Evolutionary conservation across 2,329 filamentous ascomycete species (phyloP).

Genomic region (Aureobasidium subglaciale): DNA sequence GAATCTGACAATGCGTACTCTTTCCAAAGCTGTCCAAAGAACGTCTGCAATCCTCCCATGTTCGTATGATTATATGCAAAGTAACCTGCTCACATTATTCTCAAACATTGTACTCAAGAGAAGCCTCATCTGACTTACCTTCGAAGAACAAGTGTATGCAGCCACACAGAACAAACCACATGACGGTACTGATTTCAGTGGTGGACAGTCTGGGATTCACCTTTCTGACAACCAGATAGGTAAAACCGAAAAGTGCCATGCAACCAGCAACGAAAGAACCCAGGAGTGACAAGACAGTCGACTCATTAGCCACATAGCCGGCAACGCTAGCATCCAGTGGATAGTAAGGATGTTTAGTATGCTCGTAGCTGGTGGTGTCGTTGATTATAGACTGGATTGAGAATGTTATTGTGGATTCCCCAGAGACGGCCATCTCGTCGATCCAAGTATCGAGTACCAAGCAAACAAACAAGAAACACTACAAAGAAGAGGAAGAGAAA

Average conservation of each 20-base stretch:
- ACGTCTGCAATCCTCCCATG: conserved; percentile 60
- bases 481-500: not conserved
- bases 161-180: conserved; percentile 74
- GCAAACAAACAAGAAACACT: not conserved
- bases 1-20: conserved; percentile 86
- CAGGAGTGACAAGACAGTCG: conserved; percentile 53
- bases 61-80: conserved; percentile 63
- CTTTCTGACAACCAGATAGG: conserved; percentile 47
- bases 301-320: conserved; percentile 60
- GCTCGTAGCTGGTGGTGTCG: not conserved
- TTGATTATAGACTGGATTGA: conserved; percentile 3
- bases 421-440: not conserved
- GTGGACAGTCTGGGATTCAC: conserved; percentile 46
- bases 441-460: not conserved
- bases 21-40: conserved; percentile 86
- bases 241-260: conserved; percentile 49
- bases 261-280: conserved; percentile 52
- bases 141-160: conserved; percentile 77
- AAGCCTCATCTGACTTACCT: conserved; percentile 39
- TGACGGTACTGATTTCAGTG: conserved; percentile 51
- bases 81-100: conserved; percentile 48
- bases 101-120: not conserved
- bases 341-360: conserved; percentile 60
- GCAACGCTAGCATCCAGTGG: conserved; percentile 56
- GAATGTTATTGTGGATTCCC: not conserved